Conservation (phyloP, 2,329 filamentous ascomycete genomes). For the Sporothrix humicola region DNA sequence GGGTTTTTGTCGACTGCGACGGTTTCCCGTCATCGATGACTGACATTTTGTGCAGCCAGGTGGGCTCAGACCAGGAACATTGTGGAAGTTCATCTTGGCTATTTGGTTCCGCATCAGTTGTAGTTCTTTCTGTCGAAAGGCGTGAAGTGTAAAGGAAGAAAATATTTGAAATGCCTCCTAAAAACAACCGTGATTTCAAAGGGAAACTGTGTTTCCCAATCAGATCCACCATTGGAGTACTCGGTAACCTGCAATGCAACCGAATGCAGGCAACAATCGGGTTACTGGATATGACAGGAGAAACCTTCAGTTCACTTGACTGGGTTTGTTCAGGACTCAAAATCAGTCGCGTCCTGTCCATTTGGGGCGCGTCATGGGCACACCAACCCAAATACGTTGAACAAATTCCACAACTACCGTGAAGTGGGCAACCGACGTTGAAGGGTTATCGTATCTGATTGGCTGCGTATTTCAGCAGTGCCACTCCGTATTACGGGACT, state of each 20-base stretch:
- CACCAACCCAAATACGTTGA: no score
- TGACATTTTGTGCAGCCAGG: not conserved
- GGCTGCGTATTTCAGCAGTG: not conserved
- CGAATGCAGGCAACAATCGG: slow-evolving; percentile 14
- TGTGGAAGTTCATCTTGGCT: not conserved
- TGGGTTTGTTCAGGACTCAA: no score
- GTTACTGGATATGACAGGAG: not conserved
- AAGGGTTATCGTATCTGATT: not conserved
- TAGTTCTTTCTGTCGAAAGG: no score
- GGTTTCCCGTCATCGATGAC: not conserved
- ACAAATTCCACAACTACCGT: no score
- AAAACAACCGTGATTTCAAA: not conserved
- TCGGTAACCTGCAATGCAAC: slow-evolving; percentile 15
- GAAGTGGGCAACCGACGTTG: not conserved
- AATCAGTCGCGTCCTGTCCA: not conserved
- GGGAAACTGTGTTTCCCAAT: not conserved
- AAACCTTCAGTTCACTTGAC: no score
- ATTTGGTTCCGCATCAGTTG: no score
- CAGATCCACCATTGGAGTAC: not conserved
- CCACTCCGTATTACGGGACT: not conserved
- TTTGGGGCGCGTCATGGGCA: no score
- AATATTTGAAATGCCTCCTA: not conserved
- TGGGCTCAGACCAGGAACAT: not conserved
- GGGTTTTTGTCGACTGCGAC: not conserved
- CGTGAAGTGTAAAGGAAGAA: no score